phyloP scores from a whole-genome alignment of 306 rosid genomes.

The Comarum palustre region DNA sequence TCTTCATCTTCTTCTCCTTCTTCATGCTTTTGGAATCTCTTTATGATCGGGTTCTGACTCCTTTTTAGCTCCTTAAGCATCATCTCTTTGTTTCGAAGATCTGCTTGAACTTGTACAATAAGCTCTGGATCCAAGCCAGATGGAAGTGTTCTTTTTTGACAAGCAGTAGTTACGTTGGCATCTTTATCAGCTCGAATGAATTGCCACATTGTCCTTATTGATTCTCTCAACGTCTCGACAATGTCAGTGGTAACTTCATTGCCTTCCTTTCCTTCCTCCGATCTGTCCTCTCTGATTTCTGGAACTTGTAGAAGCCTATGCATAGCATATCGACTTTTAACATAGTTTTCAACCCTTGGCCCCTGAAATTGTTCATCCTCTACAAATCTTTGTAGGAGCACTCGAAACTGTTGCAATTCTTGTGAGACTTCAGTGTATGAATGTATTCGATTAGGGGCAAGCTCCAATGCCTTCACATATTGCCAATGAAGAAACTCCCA shows the following conservation, averaged over 20 bases:
- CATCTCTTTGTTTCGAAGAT: slow-evolving; percentile 73
- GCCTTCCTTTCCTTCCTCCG: slow-evolving; percentile 39
- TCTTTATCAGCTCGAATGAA: slow-evolving; percentile 67
- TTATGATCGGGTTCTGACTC: slow-evolving; percentile 67
- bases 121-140: slow-evolving; percentile 52
- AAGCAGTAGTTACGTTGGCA: slow-evolving; percentile 26
- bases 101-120: slow-evolving; percentile 42
- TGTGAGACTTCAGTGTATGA: slow-evolving; percentile 61
- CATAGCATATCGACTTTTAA: slow-evolving; percentile 57
- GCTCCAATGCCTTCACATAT: slow-evolving; percentile 52
- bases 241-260: not conserved
- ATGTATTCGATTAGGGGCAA: slow-evolving; percentile 24
- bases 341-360: slow-evolving; percentile 62
- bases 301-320: slow-evolving; percentile 80
- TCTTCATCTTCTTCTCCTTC: slow-evolving; percentile 13
- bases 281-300: slow-evolving; percentile 51
- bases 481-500: slow-evolving; percentile 97
- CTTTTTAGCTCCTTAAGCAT: slow-evolving; percentile 48
- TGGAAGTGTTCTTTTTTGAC: slow-evolving; percentile 21
- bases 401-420: slow-evolving; percentile 77
- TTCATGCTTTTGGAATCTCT: slow-evolving; percentile 49
- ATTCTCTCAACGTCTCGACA: slow-evolving; percentile 40
- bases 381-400: slow-evolving; percentile 58
- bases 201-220: slow-evolving; percentile 68
- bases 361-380: slow-evolving; percentile 78